Conservation (phyloP, 2,329 filamentous ascomycete genomes). For the Metarhizium guizhouense region DNA sequence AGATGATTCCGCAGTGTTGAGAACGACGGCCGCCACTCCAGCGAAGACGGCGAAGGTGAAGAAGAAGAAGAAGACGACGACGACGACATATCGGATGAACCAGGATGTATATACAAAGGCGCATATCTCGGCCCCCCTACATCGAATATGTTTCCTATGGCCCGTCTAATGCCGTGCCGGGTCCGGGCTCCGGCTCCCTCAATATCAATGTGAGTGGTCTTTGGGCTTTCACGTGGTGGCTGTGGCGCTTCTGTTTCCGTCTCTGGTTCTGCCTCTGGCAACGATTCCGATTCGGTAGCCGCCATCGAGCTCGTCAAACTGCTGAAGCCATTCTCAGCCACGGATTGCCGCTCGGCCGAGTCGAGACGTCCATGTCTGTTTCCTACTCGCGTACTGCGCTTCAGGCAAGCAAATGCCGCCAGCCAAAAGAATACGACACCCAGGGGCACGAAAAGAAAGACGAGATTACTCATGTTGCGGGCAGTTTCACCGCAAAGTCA, state of each 20-base stretch:
- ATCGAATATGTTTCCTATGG: neutral
- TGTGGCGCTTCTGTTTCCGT: neutral
- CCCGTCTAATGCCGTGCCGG: neutral
- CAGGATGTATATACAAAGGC: neutral
- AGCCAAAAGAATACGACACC: neutral
- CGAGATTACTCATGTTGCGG: neutral
- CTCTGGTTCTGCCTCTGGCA: neutral
- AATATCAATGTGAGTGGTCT: neutral
- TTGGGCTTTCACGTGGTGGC: neutral
- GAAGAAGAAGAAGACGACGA: neutral
- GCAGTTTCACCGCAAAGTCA: neutral
- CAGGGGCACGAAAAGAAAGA: neutral
- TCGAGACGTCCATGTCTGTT: neutral
- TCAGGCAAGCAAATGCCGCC: neutral
- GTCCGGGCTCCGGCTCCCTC: neutral
- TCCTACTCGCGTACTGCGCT: neutral
- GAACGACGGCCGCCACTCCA: neutral
- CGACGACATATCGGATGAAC: neutral
- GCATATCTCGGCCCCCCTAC: neutral
- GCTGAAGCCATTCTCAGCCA: neutral
- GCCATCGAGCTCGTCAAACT: neutral
- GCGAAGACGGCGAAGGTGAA: neutral
- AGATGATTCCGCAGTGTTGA: neutral
- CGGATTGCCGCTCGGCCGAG: neutral
- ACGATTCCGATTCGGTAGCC: neutral